These are phyloP conservation scores for Phytophthora lateralis DNA, from an alignment of 352 stramenopile genomes.

Conservation along the genomic window DNA sequence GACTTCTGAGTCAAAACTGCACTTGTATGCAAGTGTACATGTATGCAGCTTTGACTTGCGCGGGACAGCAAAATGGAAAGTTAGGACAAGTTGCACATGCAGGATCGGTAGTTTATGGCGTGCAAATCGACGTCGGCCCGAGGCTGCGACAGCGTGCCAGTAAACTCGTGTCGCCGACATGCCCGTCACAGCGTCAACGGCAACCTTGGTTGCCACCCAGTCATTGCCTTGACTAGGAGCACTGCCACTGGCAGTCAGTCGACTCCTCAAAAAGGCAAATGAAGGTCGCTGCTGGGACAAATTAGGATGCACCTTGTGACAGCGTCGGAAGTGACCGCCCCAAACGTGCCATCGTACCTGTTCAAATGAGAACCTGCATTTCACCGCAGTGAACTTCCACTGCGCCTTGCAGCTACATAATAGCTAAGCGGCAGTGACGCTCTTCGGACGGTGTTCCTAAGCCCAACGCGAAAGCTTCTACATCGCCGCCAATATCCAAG, in stretches of 20 bases:
- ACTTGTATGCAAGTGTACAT: no score
- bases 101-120: not conserved
- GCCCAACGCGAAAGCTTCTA: no score
- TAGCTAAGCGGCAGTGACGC: no score
- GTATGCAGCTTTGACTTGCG: not conserved
- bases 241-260: no score
- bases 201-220: no score
- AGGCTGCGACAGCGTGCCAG: not conserved
- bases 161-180: not conserved
- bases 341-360: not conserved
- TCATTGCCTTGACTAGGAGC: no score
- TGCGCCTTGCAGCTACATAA: no score
- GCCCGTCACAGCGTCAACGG: not conserved
- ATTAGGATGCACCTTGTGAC: not conserved
- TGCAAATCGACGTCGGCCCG: no score
- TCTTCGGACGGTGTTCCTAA: no score
- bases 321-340: not conserved
- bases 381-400: no score
- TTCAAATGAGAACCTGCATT: not conserved
- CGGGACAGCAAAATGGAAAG: not conserved
- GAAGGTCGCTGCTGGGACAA: conserved; percentile 1
- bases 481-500: not conserved
- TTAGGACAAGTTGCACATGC: not conserved
- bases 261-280: not conserved
- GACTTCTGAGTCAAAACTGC: no score